Conservation (phyloP, 225 moss, liverwort and hornwort genomes). For the Takakia lepidozioides region DNA sequence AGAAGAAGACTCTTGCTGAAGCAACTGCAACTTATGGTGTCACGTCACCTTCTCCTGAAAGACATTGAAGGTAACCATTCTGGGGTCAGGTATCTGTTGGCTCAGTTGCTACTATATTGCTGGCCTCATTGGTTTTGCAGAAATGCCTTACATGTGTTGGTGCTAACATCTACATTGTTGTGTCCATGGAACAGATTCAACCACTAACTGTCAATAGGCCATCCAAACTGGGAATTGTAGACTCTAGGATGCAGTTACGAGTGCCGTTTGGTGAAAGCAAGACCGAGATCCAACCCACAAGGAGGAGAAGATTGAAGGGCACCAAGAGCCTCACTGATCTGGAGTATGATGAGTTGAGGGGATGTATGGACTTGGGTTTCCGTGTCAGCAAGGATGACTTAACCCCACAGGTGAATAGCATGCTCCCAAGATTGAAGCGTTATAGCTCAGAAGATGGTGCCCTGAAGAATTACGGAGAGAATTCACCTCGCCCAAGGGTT, state of each 20-base stretch:
- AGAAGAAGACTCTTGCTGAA: no score
- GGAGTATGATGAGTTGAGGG: slow-evolving; percentile 45
- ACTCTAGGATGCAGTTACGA: slow-evolving; percentile 16
- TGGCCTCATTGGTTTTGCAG: no score
- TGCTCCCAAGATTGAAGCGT: slow-evolving; percentile 27
- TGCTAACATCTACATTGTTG: no score
- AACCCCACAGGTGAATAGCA: slow-evolving; percentile 30
- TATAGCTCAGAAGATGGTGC: slow-evolving; percentile 13
- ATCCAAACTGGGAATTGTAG: slow-evolving; percentile 25
- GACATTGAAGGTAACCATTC: no score
- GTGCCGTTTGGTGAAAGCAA: slow-evolving; percentile 15
- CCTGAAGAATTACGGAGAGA: slow-evolving; percentile 24
- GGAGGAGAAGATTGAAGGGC: slow-evolving; percentile 32
- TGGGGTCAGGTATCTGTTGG: no score
- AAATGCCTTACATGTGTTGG: no score
- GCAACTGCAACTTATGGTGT: no score
- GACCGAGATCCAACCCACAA: slow-evolving; percentile 1
- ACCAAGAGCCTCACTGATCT: slow-evolving; percentile 46
- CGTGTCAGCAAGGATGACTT: slow-evolving; percentile 33
- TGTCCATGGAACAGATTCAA: no score
- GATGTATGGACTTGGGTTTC: slow-evolving; percentile 38
- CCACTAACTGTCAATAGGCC: slow-evolving; percentile 17
- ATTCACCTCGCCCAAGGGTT: slow-evolving; percentile 3
- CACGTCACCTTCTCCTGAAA: no score
- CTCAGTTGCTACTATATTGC: no score